phyloP scores from a whole-genome alignment of 106 monocot species.

The Dendrobium huoshanense region DNA sequence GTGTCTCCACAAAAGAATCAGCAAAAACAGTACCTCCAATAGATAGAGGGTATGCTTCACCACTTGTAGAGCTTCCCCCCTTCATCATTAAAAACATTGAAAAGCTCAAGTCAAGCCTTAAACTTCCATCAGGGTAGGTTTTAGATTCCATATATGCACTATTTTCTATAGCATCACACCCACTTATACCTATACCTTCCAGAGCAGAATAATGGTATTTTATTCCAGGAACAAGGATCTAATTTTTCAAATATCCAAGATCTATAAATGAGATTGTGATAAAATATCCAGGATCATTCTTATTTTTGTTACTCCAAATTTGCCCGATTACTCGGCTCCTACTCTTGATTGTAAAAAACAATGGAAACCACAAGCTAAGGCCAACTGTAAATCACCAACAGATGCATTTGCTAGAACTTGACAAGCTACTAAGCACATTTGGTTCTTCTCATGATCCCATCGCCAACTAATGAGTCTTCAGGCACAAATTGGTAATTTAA shows the following conservation, averaged over 20 bases:
- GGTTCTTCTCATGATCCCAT: conserved; percentile 39
- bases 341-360: conserved; percentile 16
- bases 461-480: conserved; percentile 28
- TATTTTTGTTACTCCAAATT: conserved; percentile 31
- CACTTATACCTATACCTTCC: conserved; percentile 20
- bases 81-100: conserved; percentile 7
- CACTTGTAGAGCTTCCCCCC: conserved; percentile 9
- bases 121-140: conserved; percentile 23
- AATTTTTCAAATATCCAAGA: too few species aligned
- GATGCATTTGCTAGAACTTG: background rate
- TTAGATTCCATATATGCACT: background rate
- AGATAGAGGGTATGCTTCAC: conserved; percentile 13
- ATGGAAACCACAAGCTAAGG: conserved; percentile 39
- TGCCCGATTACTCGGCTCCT: conserved; percentile 20
- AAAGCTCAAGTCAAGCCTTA: conserved; percentile 25
- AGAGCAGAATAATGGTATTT: conserved; percentile 40
- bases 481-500: conserved; percentile 10
- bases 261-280: conserved; percentile 11
- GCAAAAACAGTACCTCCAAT: conserved; percentile 16
- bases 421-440: conserved; percentile 32
- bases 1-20: background rate
- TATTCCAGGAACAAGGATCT: conserved; percentile 22
- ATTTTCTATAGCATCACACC: background rate
- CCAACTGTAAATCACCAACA: conserved; percentile 35
- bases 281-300: conserved; percentile 20